Evolutionary conservation across 345 rosid species (phyloP).

Genomic region (Clarkia xantiana): DNA sequence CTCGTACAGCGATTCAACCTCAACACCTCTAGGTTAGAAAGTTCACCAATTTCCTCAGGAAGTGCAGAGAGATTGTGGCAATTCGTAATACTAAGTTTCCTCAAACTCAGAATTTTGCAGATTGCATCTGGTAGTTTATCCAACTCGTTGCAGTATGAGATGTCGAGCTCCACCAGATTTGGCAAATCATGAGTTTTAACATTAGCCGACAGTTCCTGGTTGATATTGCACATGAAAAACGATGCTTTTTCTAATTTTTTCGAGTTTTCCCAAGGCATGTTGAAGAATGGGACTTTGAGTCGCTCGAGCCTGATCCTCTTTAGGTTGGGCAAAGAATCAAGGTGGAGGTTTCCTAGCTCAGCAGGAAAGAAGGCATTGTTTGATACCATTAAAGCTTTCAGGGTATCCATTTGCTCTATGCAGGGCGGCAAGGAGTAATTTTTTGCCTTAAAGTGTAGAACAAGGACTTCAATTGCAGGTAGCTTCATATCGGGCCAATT

Average conservation of each 20-base stretch:
- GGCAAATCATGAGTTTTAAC: constrained; percentile 17
- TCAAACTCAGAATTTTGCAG: constrained; percentile 16
- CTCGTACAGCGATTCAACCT: constrained; percentile 34
- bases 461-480: constrained; percentile 30
- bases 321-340: constrained; percentile 25
- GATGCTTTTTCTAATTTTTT: constrained; percentile 28
- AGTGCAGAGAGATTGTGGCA: constrained; percentile 31
- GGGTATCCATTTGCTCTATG: constrained; percentile 25
- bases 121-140: constrained; percentile 19
- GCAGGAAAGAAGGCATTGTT: constrained; percentile 20
- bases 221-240: constrained; percentile 30
- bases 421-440: constrained; percentile 33
- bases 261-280: constrained; percentile 6
- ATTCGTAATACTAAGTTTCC: constrained; percentile 41
- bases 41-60: constrained; percentile 27
- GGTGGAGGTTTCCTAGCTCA: constrained; percentile 24
- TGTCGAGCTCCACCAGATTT: constrained; percentile 33
- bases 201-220: constrained; percentile 13
- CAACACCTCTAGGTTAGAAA: constrained; percentile 21
- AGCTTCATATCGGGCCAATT: constrained; percentile 28
- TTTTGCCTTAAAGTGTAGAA: constrained; percentile 27
- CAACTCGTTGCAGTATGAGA: constrained; percentile 36
- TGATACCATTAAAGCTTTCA: constrained; percentile 34
- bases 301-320: constrained; percentile 50
- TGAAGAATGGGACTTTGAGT: constrained; percentile 13